Evolutionary conservation across 1,139 yeast genomes (phyloP), one percentile per base, ranked within the genome.

Genomic region (Komagataea norvegica): DNA sequence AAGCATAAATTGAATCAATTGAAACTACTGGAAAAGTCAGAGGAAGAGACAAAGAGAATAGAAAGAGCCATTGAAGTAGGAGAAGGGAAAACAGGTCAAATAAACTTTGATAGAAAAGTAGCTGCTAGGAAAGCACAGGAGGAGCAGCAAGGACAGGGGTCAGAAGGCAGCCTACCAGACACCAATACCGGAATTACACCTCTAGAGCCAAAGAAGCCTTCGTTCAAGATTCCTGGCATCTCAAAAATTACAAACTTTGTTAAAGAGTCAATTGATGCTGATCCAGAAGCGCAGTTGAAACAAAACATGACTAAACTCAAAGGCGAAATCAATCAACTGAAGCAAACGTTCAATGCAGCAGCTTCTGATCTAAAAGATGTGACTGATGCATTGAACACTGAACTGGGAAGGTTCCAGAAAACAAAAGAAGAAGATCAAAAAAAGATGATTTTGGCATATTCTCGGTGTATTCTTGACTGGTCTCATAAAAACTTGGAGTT

Each of bases 251-350:
- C 80, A 27, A 77, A 70, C 49, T 81, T 82, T 36, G 76, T 81
- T 15, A 76, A 75, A 34, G 85, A 81, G 38, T 74, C 80, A 31
- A 78, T 80, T 47, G 88, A 81, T 47, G 79, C 75, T 30, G 83
- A 81, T 47, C 87, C 88, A 0, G 84, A 77, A 44, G 67, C 75
- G 28, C 72, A 83, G 3, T 64, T 87, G 22, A 72, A 79, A 40
- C 78, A 74, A 45, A 71, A 69, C 52, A 72, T 79, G 26, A 61
- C 67, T 2, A 67, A 71, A 41, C 63, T 79, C 14, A 68, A 70
- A 38, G 69, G 65, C 30, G 78, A 76, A 51, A 74, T 81, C 19
- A 61, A 61, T 15, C 70, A 70, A 19, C 61, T 77, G 43, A 78
- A 75, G 46, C 74, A 70, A 47, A 80, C 87, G 26, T 74, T 76